Percentiles rank a stretch among this genome's conserved stretches.
Conservation (phyloP, 371 early-diverging fungal species). For the Mortierella sp. region DNA sequence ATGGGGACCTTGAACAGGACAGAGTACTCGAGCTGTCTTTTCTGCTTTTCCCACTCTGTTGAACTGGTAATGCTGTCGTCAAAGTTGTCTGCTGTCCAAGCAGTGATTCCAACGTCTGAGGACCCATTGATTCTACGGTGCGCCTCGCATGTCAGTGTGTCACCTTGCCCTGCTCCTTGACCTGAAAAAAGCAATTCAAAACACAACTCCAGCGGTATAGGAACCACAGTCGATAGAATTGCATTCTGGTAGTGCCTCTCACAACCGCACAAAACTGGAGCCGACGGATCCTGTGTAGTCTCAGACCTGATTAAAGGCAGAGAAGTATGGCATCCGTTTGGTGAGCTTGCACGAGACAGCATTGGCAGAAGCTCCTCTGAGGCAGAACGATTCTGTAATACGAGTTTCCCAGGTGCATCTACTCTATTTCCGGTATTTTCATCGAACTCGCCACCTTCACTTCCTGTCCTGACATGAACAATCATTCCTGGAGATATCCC, state of each 20-base stretch:
- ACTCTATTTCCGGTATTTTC: not conserved
- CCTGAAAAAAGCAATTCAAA: conserved; percentile 26
- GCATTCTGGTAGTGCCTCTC: conserved; percentile 20
- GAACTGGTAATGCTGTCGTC: not conserved
- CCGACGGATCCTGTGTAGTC: not conserved
- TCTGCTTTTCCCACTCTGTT: conserved; percentile 14
- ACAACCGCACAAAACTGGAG: conserved; percentile 15
- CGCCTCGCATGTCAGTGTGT: conserved; percentile 9
- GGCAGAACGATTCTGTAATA: not conserved
- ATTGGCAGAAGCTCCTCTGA: not conserved
- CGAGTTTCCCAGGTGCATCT: not conserved
- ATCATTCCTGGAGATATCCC: not conserved
- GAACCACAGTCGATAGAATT: conserved; percentile 19
- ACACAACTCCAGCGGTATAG: conserved; percentile 11
- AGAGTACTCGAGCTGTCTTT: conserved; percentile 22
- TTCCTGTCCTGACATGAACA: not conserved
- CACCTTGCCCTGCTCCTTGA: conserved; percentile 10
- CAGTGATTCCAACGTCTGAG: conserved; percentile 2
- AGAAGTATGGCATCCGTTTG: not conserved
- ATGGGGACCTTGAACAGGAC: conserved; percentile 33
- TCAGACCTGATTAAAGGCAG: not conserved
- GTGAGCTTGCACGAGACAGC: not conserved
- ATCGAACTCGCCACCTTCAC: not conserved
- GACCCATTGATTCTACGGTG: conserved; percentile 4
- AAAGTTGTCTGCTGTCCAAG: not conserved